Base-by-base conservation (phyloP, 345 rosid genomes). In the Linum tenue region DNA sequence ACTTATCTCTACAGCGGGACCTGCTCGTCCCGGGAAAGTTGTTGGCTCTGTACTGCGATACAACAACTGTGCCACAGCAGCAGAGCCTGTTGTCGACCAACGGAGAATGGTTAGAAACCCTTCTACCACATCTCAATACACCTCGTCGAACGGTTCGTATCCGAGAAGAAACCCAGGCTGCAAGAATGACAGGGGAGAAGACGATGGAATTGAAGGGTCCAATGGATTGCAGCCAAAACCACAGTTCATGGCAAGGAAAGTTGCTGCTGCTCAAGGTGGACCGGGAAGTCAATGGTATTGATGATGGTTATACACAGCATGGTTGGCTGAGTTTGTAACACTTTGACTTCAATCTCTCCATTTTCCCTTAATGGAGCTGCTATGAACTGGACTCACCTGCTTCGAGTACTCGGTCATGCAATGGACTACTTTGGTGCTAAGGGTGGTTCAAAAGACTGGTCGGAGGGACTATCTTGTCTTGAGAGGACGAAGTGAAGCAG, bases 1-100 rank as follows among this genome's bases (percentile, higher is more conserved):
- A 7, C 55, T 22, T 22, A 50, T 68, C 60, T 60, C 35, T 72
- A 66, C 78, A 73, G 90, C 88, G 76, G 86, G 87, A 60, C 86
- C 83, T 22, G 83, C 97, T 40, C 80, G 92, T 75, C 95, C 95
- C 14, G 95, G 92, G 57, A 90, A 90, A 75, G 92, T 90, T n/a
- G 88, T 86, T 56, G 80, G 96, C 16, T 84, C 97, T 3, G 92
- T 86, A 40, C 70, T 85, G 70, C 95, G 95, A 40, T 86, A 92
- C 79, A 86, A 85, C 82, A 86, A 85, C 66, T 87, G 97, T 48
- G 86, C 81, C 31, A 86, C 83, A 41, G 79, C 84, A 55, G 77
- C 83, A 3, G 97, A 88, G 68, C 76, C 84, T 64, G 79, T 87
- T 11, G 31, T 22, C 31, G 98, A 85, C 63, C 94, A 85, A 66